Evolutionary conservation across 768 basidiomycete species (phyloP).

Genomic region (Trametes cingulata): DNA sequence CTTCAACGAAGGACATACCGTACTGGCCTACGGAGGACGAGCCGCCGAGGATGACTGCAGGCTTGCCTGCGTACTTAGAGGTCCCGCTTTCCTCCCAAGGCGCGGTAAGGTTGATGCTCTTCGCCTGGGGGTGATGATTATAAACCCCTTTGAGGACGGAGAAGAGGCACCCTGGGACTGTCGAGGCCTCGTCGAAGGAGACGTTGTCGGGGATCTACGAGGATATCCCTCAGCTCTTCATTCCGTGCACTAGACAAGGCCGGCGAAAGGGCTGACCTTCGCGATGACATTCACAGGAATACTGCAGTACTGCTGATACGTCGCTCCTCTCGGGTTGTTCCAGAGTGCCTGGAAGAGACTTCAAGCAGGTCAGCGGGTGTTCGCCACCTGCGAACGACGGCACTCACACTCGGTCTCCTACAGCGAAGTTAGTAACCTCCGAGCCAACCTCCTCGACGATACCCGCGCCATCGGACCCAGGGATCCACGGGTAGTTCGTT

Average conservation of each 20-base stretch:
- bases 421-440: slow-evolving; percentile 38
- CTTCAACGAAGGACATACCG: slow-evolving; percentile 15
- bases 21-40: slow-evolving; percentile 30
- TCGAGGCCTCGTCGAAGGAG: slow-evolving; percentile 31
- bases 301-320: slow-evolving; percentile 30
- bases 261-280: slow-evolving; percentile 4
- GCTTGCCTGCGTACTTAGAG: slow-evolving; percentile 22
- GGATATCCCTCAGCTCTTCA: slow-evolving; percentile 6
- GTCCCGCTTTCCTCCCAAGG: slow-evolving; percentile 22
- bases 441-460: slow-evolving; percentile 39
- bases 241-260: too few species aligned
- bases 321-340: slow-evolving; percentile 13
- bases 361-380: neutral
- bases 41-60: slow-evolving; percentile 30
- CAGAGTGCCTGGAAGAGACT: slow-evolving; percentile 23
- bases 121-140: neutral
- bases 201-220: slow-evolving; percentile 31
- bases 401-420: slow-evolving; percentile 41
- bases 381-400: too few species aligned
- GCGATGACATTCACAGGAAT: slow-evolving; percentile 27
- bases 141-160: neutral
- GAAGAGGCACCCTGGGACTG: slow-evolving; percentile 30
- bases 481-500: slow-evolving; percentile 37
- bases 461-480: slow-evolving; percentile 44
- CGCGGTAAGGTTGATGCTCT: neutral